Evolutionary conservation across 148 eudicot genomes (phyloP), one percentile per base, ranked within the genome.

Genomic region (Diospyros kaki): DNA sequence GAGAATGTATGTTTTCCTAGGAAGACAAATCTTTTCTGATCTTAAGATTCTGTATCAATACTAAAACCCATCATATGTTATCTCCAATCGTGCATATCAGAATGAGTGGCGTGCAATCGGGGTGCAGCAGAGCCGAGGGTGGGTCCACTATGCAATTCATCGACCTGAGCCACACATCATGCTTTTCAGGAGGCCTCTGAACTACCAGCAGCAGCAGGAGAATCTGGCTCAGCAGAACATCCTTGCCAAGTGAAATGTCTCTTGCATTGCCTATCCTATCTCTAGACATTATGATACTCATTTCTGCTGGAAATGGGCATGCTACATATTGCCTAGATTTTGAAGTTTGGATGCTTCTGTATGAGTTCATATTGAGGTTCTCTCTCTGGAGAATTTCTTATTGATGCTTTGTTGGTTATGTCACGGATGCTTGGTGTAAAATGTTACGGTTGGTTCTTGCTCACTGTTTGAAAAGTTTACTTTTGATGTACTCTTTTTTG

Each of bases 91-190:
- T 71, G 58, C 63, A 54, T 61, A 52, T 62, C 71, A 92, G 97
- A 92, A 84, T 9, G 97, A 92, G 78, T 92, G 97, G 97, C 87
- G 94, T 53, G 97, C 92, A 48, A 89, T 89, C 62, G 94, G 97
- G 62, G 97, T 89, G 42, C 97, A 92, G 82, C 97, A 92, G 80
- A 92, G 97, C 75, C 87, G 97, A 50, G 97, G 97, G 18, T 92
- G 97, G 97, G 92, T 88, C 17, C 97, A 92, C 78, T 92, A 92
- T 55, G 92, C 97, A 5, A 83, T 92, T 76, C 97, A 92, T 80
- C 90, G 97, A 55, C 94, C 97, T 14, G 97, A 92, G 88, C 97
- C 97, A 69, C 97, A 92, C 77, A 92, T 92, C 64, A 92, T 92
- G 97, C 88, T 92, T 65, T 92, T 92, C 80, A 88, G 94, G 92